Evolutionary conservation across 2,329 filamentous ascomycete species (phyloP).

Genomic region (Fusarium oligoseptatum): DNA sequence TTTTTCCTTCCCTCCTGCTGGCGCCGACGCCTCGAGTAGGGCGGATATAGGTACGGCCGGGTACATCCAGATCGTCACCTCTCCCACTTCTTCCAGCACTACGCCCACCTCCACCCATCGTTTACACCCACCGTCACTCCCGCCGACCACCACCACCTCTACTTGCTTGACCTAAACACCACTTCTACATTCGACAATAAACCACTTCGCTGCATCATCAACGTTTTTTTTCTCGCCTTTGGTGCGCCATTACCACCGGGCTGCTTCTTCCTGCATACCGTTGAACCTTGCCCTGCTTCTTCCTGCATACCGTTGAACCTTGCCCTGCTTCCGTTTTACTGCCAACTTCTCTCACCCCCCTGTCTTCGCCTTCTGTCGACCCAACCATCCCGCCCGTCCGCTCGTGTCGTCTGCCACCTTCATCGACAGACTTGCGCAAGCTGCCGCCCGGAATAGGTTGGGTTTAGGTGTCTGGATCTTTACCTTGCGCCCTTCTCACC

Average conservation of each 20-base stretch:
- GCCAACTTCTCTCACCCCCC: conserved; percentile 20
- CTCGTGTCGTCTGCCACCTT: conserved; percentile 41
- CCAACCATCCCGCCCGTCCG: conserved; percentile 44
- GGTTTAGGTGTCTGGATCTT: conserved; percentile 41
- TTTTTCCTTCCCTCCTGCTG: background rate
- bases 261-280: conserved; percentile 10
- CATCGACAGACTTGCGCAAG: conserved; percentile 41
- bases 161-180: conserved; percentile 39
- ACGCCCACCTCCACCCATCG: conserved; percentile 37
- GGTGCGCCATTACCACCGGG: conserved; percentile 19
- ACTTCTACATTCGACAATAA: conserved; percentile 29
- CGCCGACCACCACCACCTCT: conserved; percentile 38
- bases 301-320: conserved; percentile 10
- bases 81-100: conserved; percentile 32
- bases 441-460: conserved; percentile 48
- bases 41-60: conserved; percentile 48
- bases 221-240: background rate
- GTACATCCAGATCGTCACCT: conserved; percentile 44
- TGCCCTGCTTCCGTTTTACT: conserved; percentile 14
- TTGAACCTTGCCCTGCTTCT: conserved; percentile 11
- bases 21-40: conserved; percentile 11
- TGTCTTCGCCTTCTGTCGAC: conserved; percentile 19
- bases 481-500: conserved; percentile 14
- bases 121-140: conserved; percentile 43
- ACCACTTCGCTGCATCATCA: conserved; percentile 31